Evolutionary conservation across 768 basidiomycete species (phyloP).

Genomic region (Boletus sensibilis): DNA sequence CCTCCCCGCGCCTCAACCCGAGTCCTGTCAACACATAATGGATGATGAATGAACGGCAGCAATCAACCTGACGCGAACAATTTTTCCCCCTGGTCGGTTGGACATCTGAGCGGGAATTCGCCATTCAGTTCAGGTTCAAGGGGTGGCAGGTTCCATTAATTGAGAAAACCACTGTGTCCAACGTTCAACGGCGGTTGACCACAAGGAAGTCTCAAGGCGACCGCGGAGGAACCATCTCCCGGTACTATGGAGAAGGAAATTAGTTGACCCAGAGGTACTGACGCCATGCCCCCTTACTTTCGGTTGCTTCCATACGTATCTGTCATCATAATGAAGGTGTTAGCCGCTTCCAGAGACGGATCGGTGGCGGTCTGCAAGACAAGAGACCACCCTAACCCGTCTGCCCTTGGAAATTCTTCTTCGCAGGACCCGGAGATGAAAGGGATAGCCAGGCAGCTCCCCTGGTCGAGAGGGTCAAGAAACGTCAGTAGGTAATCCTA

Average conservation of each 20-base stretch:
- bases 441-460: not conserved
- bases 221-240: slow-evolving; percentile 14
- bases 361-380: slow-evolving; percentile 21
- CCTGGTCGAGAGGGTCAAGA: slow-evolving; percentile 4
- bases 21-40: slow-evolving; percentile 1
- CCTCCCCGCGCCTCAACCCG: slow-evolving; percentile 10
- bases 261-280: slow-evolving; percentile 4
- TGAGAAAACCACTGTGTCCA: slow-evolving; percentile 4
- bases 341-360: slow-evolving; percentile 7
- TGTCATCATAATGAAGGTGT: slow-evolving; percentile 17
- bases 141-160: slow-evolving; percentile 24
- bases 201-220: slow-evolving; percentile 30
- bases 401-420: slow-evolving; percentile 14
- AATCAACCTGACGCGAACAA: slow-evolving; percentile 13
- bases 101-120: slow-evolving; percentile 13
- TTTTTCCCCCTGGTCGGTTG: slow-evolving; percentile 10
- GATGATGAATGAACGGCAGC: slow-evolving; percentile 21
- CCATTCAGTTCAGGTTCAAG: not conserved
- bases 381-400: slow-evolving; percentile 11
- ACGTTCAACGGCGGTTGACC: slow-evolving; percentile 10
- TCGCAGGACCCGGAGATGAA: slow-evolving; percentile 27
- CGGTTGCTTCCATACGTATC: slow-evolving; percentile 9
- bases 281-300: slow-evolving; percentile 10
- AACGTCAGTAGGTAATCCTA: slow-evolving; percentile 11
- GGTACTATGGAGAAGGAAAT: slow-evolving; percentile 14